Evolutionary conservation across 805 yeast genomes (phyloP).

Genomic region (Debaryomyces tyrocola): DNA sequence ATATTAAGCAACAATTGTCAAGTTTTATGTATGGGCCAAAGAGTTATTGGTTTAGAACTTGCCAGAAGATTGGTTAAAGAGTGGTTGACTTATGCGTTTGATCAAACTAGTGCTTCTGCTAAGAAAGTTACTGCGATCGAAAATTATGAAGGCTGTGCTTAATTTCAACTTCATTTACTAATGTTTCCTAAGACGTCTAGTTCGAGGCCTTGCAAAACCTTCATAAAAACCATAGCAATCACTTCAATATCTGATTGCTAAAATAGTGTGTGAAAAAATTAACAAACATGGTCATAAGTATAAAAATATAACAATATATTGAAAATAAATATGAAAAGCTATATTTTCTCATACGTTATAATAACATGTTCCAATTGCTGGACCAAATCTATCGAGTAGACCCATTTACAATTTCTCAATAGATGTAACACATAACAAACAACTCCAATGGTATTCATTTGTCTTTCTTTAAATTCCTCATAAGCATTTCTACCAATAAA

Average conservation of each 20-base stretch:
- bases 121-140: slow-evolving; percentile 36
- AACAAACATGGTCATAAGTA: no score
- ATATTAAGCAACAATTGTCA: slow-evolving; percentile 45
- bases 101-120: slow-evolving; percentile 38
- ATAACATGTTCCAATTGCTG: no score
- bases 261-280: neutral
- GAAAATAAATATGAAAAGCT: no score
- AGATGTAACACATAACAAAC: slow-evolving; percentile 8
- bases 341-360: no score
- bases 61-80: slow-evolving; percentile 44
- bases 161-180: no score
- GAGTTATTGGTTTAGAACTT: slow-evolving; percentile 44
- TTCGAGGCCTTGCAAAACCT: no score
- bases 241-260: no score
- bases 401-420: slow-evolving; percentile 10
- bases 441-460: slow-evolving; percentile 7
- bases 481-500: neutral
- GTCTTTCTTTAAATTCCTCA: slow-evolving; percentile 5
- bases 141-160: slow-evolving; percentile 18
- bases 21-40: slow-evolving; percentile 47
- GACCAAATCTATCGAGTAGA: slow-evolving; percentile 1
- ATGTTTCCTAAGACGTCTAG: no score
- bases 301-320: no score
- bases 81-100: slow-evolving; percentile 44
- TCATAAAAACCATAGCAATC: no score